Evolutionary conservation across 2,329 filamentous ascomycete species (phyloP), one percentile per base, ranked within the genome.

Genomic region (Cercospora nicotianae): DNA sequence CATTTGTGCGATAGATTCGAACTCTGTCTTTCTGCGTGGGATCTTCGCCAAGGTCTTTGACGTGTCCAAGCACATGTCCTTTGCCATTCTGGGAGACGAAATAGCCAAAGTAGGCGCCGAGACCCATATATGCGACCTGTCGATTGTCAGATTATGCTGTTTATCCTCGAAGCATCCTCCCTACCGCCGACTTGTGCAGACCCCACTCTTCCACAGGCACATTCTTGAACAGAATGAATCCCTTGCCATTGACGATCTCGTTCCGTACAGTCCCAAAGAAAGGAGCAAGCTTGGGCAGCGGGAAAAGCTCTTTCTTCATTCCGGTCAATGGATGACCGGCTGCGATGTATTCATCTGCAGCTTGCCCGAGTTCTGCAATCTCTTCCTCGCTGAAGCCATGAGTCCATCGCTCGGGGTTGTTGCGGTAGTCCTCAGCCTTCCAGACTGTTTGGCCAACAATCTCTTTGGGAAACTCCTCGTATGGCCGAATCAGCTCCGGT

Each of bases 171-270:
- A 23, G 18, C 42, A 48, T 23, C n/a, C 42, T 12, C n/a, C 42
- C 36, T 45, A 93, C 88, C 5, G 92, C 92, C 10, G 88, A 91
- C 81, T 96, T 96, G 77, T 88, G 86, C 64, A 88, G 86, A 0
- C 90, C 88, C 93, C 93, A 97, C 80, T 86, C 78, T 55, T 86
- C 75, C 0, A 93, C 91, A 0, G 92, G 93, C 78, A 96, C 89
- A 59, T 90, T 88, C 78, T 94, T 95, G 84, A 96, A 95, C 16
- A 96, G 85, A 70, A 95, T 91, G 81, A 96, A 96, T 9, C 93
- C 93, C 75, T 95, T 94, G 70, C 92, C 93, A 77, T 96, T 87
- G 63, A 96, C 80, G 18, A 91, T 82, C 71, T 91, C 90, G 20
- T 85, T 82, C 58, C 87, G 85, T 66, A 92, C 83, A 4, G 83